Evolutionary conservation across 2,329 filamentous ascomycete species (phyloP), one percentile per base, ranked within the genome.

Genomic region (Fusarium tjaetaba): DNA sequence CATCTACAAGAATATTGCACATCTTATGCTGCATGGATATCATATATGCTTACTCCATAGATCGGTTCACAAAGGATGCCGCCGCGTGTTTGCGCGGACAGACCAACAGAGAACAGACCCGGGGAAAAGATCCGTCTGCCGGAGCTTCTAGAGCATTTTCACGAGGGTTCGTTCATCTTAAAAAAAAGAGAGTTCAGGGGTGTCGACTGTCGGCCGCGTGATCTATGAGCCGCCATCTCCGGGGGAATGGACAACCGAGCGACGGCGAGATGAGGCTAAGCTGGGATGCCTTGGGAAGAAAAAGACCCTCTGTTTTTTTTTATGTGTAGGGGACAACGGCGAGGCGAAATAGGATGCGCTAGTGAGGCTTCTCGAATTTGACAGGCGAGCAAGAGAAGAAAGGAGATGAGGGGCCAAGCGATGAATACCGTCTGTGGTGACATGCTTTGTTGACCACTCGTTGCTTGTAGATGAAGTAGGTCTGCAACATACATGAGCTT

Each of bases 211-310:
- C 51, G 65, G 59, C 74, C 71, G 75, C 73, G 73, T 77, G 76
- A 77, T 71, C 68, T 55, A 72, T 70, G 72, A 78, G 76, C 76
- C 76, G 75, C 75, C 76, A 78, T 77, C 70, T 75, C 76, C 75
- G 63, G 72, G 70, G 65, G 58, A 59, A 60, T 41, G 46, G 60
- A 61, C 58, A 72, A 45, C 68, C 51, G 62, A 72, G 64, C 71
- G 57, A 70, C 71, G 68, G 48, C 48, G 71, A 74, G 68, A 74
- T 74, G 71, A 72, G 71, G 71, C 71, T 73, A 73, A 60, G 68
- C 71, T 57, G 68, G 71, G 71, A 74, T 72, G 16, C 45, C 62
- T 28, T 39, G 34, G 14, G 51, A 32, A 52, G 48, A 56, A 30
- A 30, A 56, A 43, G 53, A 56, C 38, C 53, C 56, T 58, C 56